These are phyloP conservation scores for Globisporangium mamillatum DNA, from an alignment of 352 stramenopile genomes.

Conservation along the genomic window DNA sequence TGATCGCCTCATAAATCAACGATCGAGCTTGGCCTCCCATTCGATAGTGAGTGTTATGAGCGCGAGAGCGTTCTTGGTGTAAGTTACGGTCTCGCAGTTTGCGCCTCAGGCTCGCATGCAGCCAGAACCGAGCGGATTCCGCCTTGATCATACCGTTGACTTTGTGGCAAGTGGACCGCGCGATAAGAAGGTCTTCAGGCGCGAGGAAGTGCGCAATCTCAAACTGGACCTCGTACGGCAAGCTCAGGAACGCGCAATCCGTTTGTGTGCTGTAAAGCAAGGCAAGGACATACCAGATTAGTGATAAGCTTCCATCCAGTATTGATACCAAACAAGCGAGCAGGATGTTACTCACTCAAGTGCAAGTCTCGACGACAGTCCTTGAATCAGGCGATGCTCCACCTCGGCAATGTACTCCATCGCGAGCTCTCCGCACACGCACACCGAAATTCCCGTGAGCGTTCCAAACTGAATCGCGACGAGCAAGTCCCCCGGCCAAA, in stretches of 20 bases:
- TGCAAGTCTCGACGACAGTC: constrained; percentile 35
- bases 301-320: background rate
- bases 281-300: constrained; percentile 5
- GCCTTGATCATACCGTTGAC: constrained; percentile 83
- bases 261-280: constrained; percentile 48
- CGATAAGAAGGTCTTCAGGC: constrained; percentile 74
- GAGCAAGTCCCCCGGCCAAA: constrained; percentile 69
- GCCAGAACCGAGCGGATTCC: constrained; percentile 81
- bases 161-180: constrained; percentile 71
- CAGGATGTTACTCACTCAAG: constrained; percentile 37
- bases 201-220: constrained; percentile 71
- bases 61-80: constrained; percentile 44
- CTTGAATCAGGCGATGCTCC: constrained; percentile 60
- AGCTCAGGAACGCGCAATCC: constrained; percentile 54
- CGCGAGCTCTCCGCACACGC: constrained; percentile 67
- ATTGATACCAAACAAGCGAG: background rate
- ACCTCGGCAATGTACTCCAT: constrained; percentile 62
- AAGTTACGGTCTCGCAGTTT: constrained; percentile 55
- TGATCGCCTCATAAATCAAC: constrained; percentile 78
- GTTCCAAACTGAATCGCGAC: constrained; percentile 77
- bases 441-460: constrained; percentile 59
- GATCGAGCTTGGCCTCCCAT: constrained; percentile 56
- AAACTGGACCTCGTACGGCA: constrained; percentile 84
- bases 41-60: constrained; percentile 41
- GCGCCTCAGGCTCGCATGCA: constrained; percentile 73